These are phyloP conservation scores for Fusarium aywerte DNA, from an alignment of 2,329 filamentous ascomycete genomes.

Conservation along the genomic window DNA sequence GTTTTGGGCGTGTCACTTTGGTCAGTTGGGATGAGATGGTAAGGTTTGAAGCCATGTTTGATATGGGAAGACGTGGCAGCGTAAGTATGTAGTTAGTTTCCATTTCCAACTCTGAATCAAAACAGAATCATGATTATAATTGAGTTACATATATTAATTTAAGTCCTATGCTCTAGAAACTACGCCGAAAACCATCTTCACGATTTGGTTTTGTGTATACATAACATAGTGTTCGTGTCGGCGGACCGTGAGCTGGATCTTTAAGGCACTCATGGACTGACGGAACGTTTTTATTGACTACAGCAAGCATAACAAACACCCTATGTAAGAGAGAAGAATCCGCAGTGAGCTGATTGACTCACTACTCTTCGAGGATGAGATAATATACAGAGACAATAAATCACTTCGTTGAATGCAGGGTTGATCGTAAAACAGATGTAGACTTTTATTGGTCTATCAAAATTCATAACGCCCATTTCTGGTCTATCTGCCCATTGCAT, in stretches of 20 bases:
- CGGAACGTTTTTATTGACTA: too few species aligned
- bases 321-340: neutral
- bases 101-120: too few species aligned
- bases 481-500: constrained; percentile 34
- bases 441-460: constrained; percentile 27
- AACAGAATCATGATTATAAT: too few species aligned
- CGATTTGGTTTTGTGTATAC: too few species aligned
- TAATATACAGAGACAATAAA: neutral
- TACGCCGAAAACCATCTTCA: too few species aligned
- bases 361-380: neutral
- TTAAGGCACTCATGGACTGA: neutral
- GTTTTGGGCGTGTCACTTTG: neutral
- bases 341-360: too few species aligned
- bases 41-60: neutral
- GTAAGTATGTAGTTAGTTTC: neutral
- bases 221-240: too few species aligned
- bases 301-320: neutral
- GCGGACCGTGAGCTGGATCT: too few species aligned
- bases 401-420: neutral
- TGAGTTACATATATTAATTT: neutral
- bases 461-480: constrained; percentile 30
- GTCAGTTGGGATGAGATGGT: neutral
- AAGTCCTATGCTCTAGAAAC: neutral
- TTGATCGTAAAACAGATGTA: constrained; percentile 2
- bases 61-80: neutral